phyloP scores from a whole-genome alignment of 805 yeast genomes.

The Candida hispaniensis region DNA sequence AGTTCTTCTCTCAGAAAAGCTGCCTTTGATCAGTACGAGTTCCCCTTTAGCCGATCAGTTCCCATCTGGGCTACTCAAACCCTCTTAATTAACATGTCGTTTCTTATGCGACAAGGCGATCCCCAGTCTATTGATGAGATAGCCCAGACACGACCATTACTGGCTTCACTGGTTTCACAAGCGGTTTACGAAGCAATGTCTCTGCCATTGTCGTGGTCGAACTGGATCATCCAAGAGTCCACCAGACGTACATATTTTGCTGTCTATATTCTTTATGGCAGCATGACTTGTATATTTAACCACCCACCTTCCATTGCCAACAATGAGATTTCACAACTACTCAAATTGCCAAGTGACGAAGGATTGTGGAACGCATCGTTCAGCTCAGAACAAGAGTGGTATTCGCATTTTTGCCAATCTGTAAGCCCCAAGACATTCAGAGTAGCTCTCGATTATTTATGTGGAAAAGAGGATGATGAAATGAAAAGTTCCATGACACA shows the following conservation, averaged over 20 bases:
- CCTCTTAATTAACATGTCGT: conserved; percentile 23
- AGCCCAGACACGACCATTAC: conserved; percentile 22
- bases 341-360: conserved; percentile 28
- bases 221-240: conserved; percentile 27
- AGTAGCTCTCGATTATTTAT: conserved; percentile 18
- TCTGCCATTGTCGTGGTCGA: conserved; percentile 19
- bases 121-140: conserved; percentile 26
- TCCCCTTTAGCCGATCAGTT: conserved; percentile 21
- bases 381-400: conserved; percentile 21
- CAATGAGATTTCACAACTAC: conserved; percentile 19
- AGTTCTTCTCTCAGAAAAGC: conserved; percentile 22
- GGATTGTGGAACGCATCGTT: conserved; percentile 25
- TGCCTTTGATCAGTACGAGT: conserved; percentile 21
- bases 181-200: conserved; percentile 15
- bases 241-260: conserved; percentile 27
- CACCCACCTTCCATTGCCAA: conserved; percentile 23
- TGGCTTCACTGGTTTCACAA: conserved; percentile 18
- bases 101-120: conserved; percentile 28
- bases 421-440: conserved; percentile 19
- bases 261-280: conserved; percentile 24
- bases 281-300: conserved; percentile 25
- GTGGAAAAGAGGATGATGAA: conserved; percentile 3
- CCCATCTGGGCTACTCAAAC: conserved; percentile 28
- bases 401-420: conserved; percentile 12
- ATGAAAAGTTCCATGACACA: conserved; percentile 9